Conservation (phyloP, 345 rosid species). For the Corymbia maculata region DNA sequence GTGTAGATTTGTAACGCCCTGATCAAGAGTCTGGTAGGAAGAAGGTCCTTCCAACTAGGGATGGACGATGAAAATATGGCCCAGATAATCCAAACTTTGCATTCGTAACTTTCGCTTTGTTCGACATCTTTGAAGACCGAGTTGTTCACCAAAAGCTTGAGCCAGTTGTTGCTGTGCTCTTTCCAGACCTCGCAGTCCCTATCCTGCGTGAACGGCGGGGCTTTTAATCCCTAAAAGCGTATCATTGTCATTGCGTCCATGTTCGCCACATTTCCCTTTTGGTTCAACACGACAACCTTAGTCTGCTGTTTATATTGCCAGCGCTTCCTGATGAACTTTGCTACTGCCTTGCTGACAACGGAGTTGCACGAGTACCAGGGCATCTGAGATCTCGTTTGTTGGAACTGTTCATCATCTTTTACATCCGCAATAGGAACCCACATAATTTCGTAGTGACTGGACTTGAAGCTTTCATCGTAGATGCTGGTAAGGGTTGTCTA, state of each 20-base stretch:
- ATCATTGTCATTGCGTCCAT: neutral
- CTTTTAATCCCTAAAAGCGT: neutral
- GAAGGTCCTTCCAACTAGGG: neutral
- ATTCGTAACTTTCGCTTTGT: too few relatives aligned
- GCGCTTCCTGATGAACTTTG: neutral
- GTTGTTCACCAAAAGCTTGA: neutral
- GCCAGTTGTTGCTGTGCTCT: neutral
- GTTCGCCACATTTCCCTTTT: neutral
- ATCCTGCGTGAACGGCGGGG: neutral
- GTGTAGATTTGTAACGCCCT: neutral
- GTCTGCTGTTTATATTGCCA: neutral
- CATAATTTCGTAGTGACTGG: neutral
- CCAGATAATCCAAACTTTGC: neutral
- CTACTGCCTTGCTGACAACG: neutral
- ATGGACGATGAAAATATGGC: neutral
- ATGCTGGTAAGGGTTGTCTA: rapidly evolving
- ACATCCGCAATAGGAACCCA: neutral
- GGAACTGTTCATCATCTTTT: neutral
- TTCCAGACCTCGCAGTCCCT: neutral
- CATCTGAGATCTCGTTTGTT: neutral
- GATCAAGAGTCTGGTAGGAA: neutral
- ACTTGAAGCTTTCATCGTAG: neutral
- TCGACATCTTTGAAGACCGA: rapidly evolving
- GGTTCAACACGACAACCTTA: neutral
- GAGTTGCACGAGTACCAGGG: neutral